Conservation (phyloP, 768 basidiomycete genomes). For the Candolleomyces eurysporus region DNA sequence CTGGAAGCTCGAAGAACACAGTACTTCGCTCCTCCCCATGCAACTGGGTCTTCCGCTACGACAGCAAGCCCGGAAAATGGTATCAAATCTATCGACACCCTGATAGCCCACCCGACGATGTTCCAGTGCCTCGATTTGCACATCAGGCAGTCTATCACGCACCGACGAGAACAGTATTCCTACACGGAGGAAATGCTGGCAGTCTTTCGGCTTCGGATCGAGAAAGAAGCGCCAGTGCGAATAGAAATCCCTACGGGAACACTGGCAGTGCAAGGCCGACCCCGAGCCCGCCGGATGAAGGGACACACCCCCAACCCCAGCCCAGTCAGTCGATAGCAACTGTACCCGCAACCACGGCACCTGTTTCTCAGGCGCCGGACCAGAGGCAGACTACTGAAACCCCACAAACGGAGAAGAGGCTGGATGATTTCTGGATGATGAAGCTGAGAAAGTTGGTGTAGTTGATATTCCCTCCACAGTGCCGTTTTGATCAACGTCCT, state of each 20-base stretch:
- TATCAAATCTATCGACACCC: conserved; percentile 49
- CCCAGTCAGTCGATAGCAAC: neutral
- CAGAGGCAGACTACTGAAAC: conserved; percentile 17
- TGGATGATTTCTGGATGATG: conserved; percentile 84
- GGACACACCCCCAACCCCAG: too few species aligned
- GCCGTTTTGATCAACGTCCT: too few species aligned
- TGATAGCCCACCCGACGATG: conserved; percentile 23
- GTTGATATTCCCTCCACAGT: too few species aligned
- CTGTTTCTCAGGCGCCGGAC: neutral
- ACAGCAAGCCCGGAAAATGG: conserved; percentile 62
- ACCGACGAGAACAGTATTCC: conserved; percentile 49
- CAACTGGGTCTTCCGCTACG: conserved; percentile 70
- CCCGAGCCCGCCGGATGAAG: conserved; percentile 15
- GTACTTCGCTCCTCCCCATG: conserved; percentile 46
- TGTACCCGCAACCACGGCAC: neutral
- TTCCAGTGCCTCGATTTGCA: conserved; percentile 67
- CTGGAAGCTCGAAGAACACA: conserved; percentile 34
- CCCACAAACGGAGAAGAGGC: conserved; percentile 39
- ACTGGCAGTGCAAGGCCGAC: conserved; percentile 1
- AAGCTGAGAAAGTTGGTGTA: conserved; percentile 54
- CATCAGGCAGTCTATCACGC: conserved; percentile 78
- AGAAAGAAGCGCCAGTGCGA: conserved; percentile 7
- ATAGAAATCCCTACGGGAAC: neutral
- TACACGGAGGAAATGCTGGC: conserved; percentile 81
- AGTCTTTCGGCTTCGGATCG: conserved; percentile 6